A percentile compares a stretch with the other conserved stretches of the same genome.
Evolutionary conservation across 179 eudicot genomes (phyloP).

Genomic region (Spergularia azorica): DNA sequence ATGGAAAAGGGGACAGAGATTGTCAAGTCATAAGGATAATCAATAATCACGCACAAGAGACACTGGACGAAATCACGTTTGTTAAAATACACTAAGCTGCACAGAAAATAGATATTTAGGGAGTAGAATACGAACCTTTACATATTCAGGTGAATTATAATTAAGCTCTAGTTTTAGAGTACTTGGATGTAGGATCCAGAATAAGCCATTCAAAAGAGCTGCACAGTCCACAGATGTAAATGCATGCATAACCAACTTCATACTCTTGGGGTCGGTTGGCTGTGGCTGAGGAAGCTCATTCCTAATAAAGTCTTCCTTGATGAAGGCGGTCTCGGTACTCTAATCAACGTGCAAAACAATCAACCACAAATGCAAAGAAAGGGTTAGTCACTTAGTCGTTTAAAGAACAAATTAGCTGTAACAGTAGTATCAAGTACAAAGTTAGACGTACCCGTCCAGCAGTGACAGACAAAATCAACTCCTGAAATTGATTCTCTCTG

Average conservation of each 20-base stretch:
- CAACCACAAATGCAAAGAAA: not conserved
- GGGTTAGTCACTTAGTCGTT: not conserved
- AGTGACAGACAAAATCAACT: conserved; percentile 11
- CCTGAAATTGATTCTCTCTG: conserved; percentile 21
- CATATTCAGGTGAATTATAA: conserved; percentile 12
- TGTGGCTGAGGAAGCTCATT: conserved; percentile 1
- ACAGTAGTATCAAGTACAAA: not conserved
- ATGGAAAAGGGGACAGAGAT: no score
- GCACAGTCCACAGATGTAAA: conserved; percentile 12
- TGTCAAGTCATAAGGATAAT: not conserved
- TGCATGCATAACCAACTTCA: conserved; percentile 13
- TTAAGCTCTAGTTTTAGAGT: conserved; percentile 21
- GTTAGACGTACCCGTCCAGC: conserved; percentile 17
- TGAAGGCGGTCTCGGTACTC: conserved; percentile 1
- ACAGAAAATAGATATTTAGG: not conserved
- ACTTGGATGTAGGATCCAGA: conserved; percentile 25
- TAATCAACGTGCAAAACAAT: not conserved
- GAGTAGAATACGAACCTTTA: conserved; percentile 27
- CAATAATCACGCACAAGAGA: not conserved
- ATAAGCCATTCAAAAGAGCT: conserved; percentile 33
- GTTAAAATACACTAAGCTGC: not conserved
- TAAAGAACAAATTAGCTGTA: not conserved
- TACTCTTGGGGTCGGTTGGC: conserved; percentile 12
- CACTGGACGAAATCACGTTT: conserved; percentile 1
- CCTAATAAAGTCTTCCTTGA: conserved; percentile 11